Evolutionary conservation across 495 filamentous ascomycete species (phyloP).

Genomic region (Aspergillus olivimuriae): DNA sequence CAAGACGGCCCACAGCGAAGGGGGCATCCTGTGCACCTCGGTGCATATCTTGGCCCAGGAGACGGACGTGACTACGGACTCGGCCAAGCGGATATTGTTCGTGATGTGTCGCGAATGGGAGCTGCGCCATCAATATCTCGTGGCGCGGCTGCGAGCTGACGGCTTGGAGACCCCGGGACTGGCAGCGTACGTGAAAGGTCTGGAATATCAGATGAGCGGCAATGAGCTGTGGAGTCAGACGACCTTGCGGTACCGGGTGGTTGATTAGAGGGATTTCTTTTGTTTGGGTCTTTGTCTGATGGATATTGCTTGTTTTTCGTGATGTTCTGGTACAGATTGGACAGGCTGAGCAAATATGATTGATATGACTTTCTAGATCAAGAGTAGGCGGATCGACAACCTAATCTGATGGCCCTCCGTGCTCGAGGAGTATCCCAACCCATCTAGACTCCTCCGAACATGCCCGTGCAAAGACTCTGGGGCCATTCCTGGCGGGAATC

Average conservation of each 20-base stretch:
- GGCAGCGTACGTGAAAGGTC: constrained; percentile 22
- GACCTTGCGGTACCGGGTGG: constrained; percentile 7
- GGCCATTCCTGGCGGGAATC: too few species aligned
- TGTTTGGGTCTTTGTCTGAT: background rate
- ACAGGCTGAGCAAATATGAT: too few species aligned
- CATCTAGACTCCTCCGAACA: too few species aligned
- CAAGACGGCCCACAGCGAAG: constrained; percentile 19
- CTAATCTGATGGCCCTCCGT: too few species aligned
- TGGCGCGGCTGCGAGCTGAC: background rate
- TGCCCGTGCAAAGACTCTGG: too few species aligned
- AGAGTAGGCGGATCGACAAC: too few species aligned
- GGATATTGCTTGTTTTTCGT: too few species aligned
- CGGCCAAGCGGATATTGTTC: constrained; percentile 27
- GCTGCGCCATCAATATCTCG: constrained; percentile 10
- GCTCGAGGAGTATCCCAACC: too few species aligned
- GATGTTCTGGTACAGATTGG: too few species aligned
- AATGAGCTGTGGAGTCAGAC: constrained; percentile 39
- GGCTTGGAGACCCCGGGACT: constrained; percentile 2
- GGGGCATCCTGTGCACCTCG: constrained; percentile 19
- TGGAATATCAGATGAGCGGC: constrained; percentile 34
- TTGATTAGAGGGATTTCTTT: background rate
- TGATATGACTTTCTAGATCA: too few species aligned
- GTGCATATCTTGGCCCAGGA: constrained; percentile 20
- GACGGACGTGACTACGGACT: constrained; percentile 8
- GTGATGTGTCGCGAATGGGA: constrained; percentile 29